Evolutionary conservation across 2,329 filamentous ascomycete species (phyloP).

Genomic region (Delphinella strobiligena): DNA sequence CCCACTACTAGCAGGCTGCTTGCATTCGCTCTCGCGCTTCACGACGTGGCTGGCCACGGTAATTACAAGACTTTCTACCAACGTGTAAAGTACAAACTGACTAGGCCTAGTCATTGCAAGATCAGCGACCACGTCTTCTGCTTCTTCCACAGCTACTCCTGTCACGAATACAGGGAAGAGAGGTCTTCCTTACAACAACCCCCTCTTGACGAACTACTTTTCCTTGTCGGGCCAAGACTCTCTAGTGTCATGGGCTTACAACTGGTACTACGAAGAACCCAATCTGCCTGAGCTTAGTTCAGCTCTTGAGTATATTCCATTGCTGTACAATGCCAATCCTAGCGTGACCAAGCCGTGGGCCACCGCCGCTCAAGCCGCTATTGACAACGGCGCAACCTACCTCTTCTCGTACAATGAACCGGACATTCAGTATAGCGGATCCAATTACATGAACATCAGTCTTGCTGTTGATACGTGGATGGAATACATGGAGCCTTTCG

Average conservation of each 20-base stretch:
- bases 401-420: slow-evolving; percentile 60
- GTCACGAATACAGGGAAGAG: slow-evolving; percentile 40
- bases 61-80: background rate
- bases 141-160: slow-evolving; percentile 12
- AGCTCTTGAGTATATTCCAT: slow-evolving; percentile 14
- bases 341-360: slow-evolving; percentile 13
- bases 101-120: background rate
- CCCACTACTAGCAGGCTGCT: background rate
- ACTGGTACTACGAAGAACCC: slow-evolving; percentile 23
- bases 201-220: slow-evolving; percentile 32
- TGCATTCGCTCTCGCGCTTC: slow-evolving; percentile 1
- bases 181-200: slow-evolving; percentile 56
- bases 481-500: slow-evolving; percentile 41
- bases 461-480: slow-evolving; percentile 40
- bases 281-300: slow-evolving; percentile 15
- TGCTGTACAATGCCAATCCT: slow-evolving; percentile 15
- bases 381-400: slow-evolving; percentile 28
- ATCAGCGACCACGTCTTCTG: slow-evolving; percentile 10
- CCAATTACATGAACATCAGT: slow-evolving; percentile 42
- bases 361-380: slow-evolving; percentile 12
- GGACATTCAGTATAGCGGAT: slow-evolving; percentile 36
- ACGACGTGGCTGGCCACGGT: slow-evolving; percentile 5
- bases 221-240: slow-evolving; percentile 22
- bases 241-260: slow-evolving; percentile 17
- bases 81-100: background rate